phyloP scores from a whole-genome alignment of 805 yeast species.

The Candida endomychidarum region DNA sequence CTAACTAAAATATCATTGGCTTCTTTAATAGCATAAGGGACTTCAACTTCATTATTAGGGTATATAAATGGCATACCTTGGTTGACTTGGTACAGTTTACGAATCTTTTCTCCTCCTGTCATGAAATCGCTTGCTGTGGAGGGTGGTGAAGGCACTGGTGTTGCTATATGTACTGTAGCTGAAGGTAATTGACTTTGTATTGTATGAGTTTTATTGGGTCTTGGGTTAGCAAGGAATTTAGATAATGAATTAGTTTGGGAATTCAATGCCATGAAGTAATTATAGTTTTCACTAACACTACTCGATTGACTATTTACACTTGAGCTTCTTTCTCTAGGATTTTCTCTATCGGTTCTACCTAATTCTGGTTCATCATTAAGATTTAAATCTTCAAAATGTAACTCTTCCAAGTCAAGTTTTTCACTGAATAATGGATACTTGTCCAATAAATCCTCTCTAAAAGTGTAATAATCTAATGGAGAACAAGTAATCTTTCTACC shows the following conservation, averaged over 20 bases:
- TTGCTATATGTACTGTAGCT: constrained; percentile 69
- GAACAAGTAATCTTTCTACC: constrained; percentile 51
- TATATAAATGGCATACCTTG: constrained; percentile 66
- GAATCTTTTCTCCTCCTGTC: constrained; percentile 48
- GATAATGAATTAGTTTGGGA: constrained; percentile 54
- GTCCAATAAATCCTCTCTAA: constrained; percentile 68
- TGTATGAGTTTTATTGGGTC: constrained; percentile 48
- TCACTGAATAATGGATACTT: constrained; percentile 77
- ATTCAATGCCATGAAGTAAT: constrained; percentile 38
- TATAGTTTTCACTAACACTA: constrained; percentile 25
- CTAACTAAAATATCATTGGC: constrained; percentile 68
- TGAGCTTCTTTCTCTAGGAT: constrained; percentile 8
- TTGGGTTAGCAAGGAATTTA: constrained; percentile 58
- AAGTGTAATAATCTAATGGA: constrained; percentile 82
- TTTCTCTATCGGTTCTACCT: not conserved
- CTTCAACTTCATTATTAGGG: constrained; percentile 47
- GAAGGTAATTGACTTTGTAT: constrained; percentile 48
- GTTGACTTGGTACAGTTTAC: constrained; percentile 63
- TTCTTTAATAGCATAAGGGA: constrained; percentile 76
- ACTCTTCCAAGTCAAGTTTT: constrained; percentile 25
- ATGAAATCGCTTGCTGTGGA: constrained; percentile 42
- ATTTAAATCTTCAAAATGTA: constrained; percentile 18
- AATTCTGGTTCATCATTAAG: constrained; percentile 30
- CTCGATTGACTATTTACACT: constrained; percentile 9
- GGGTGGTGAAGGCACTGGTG: constrained; percentile 87